Conservation (phyloP, 1,284 basidiomycete species). For the Malassezia yamatoensis region DNA sequence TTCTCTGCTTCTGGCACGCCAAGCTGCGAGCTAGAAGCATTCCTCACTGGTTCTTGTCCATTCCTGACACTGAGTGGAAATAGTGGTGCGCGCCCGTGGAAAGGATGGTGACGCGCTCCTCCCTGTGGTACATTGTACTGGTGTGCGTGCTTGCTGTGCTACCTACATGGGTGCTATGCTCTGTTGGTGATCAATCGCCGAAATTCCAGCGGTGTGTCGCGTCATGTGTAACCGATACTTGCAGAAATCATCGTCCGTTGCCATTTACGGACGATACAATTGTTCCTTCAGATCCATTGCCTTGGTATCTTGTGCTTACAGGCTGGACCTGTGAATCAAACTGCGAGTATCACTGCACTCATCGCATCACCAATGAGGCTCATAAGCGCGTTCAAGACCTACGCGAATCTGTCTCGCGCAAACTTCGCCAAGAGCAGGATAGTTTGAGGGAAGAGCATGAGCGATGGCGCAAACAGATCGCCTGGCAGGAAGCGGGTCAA, state of each 20-base stretch:
- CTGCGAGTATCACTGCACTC: conserved; percentile 82
- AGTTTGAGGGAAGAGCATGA: neutral
- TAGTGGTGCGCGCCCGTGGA: neutral
- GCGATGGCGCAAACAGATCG: conserved; percentile 8
- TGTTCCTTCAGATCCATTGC: conserved; percentile 45
- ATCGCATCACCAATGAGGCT: conserved; percentile 63
- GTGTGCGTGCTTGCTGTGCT: conserved; percentile 1
- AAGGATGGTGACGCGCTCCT: neutral
- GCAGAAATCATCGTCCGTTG: conserved; percentile 23
- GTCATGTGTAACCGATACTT: conserved; percentile 35
- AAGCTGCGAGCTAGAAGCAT: too few relatives aligned
- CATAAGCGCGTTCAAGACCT: conserved; percentile 43
- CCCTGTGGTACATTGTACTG: neutral
- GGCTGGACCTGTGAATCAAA: conserved; percentile 70
- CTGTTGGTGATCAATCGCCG: conserved; percentile 38
- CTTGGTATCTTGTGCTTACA: conserved; percentile 53
- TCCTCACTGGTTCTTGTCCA: too few relatives aligned
- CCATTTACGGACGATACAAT: conserved; percentile 30
- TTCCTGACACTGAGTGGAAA: too few relatives aligned
- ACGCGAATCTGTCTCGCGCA: conserved; percentile 39
- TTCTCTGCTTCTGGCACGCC: too few relatives aligned
- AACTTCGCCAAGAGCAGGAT: conserved; percentile 15
- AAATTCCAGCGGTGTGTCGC: conserved; percentile 36
- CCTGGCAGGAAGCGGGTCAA: neutral
- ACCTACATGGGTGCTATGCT: conserved; percentile 18